A percentile compares a stretch with the other conserved stretches of the same genome.
Conservation (phyloP, 768 basidiomycete genomes). For the Ramaria sp. region DNA sequence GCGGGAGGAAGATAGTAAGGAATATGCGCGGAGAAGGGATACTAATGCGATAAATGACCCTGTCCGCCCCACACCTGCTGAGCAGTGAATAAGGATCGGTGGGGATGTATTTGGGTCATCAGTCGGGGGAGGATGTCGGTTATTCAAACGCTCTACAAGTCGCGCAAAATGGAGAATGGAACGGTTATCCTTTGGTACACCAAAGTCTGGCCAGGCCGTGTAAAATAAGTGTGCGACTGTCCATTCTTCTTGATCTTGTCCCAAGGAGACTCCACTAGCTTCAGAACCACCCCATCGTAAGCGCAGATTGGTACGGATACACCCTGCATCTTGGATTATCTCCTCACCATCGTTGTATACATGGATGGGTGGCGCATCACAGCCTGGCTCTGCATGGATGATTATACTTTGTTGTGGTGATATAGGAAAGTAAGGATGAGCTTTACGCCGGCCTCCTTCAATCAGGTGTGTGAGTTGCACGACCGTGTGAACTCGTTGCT, state of each 20-base stretch:
- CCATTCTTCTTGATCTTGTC: constrained; percentile 23
- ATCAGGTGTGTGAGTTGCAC: constrained; percentile 70
- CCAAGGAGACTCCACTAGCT: constrained; percentile 20
- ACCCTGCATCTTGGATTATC: constrained; percentile 44
- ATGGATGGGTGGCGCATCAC: constrained; percentile 32
- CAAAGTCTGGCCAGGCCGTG: constrained; percentile 75
- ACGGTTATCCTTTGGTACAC: constrained; percentile 59
- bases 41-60: constrained; percentile 77
- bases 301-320: constrained; percentile 50
- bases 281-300: constrained; percentile 19
- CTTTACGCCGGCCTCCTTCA: constrained; percentile 65
- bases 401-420: constrained; percentile 23
- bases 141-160: constrained; percentile 56
- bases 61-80: constrained; percentile 80
- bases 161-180: constrained; percentile 47
- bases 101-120: constrained; percentile 41
- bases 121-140: constrained; percentile 16
- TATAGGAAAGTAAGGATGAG: constrained; percentile 69
- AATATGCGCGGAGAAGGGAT: constrained; percentile 59
- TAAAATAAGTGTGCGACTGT: constrained; percentile 66
- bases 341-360: constrained; percentile 44
- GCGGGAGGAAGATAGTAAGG: constrained; percentile 27
- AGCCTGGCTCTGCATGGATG: constrained; percentile 34
- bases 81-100: constrained; percentile 77
- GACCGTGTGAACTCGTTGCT: constrained; percentile 45